These are phyloP conservation scores for Rhodotorula sp. DNA, from an alignment of 1,284 basidiomycete species.

Conservation along the genomic window DNA sequence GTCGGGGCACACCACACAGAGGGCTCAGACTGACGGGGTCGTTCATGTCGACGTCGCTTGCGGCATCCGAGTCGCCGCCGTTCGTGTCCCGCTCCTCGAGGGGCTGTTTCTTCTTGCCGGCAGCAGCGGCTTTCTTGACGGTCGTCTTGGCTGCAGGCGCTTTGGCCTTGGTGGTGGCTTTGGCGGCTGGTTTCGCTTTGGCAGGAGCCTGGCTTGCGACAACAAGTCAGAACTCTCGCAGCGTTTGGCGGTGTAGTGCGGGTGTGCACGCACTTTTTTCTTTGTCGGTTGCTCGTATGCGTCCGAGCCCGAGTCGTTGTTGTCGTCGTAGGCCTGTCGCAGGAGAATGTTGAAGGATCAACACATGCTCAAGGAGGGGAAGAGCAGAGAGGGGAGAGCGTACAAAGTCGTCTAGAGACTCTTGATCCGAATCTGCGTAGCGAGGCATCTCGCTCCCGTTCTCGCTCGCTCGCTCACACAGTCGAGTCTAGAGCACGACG, in stretches of 20 bases:
- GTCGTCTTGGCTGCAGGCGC: constrained; percentile 54
- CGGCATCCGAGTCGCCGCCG: constrained; percentile 34
- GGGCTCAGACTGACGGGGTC: background rate
- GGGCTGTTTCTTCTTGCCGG: constrained; percentile 53
- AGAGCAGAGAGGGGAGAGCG: background rate
- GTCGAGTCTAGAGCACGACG: background rate
- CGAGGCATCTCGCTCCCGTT: constrained; percentile 3
- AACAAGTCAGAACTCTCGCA: background rate
- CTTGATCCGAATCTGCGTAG: constrained; percentile 21
- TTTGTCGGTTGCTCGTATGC: constrained; percentile 16
- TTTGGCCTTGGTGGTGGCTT: constrained; percentile 52
- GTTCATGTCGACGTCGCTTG: background rate
- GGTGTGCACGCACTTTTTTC: constrained; percentile 12
- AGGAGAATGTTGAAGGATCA: background rate
- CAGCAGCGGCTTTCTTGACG: constrained; percentile 53
- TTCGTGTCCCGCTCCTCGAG: constrained; percentile 61
- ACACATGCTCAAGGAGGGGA: background rate
- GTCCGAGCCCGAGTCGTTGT: constrained; percentile 22
- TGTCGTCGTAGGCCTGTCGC: background rate
- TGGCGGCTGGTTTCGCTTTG: constrained; percentile 16
- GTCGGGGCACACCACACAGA: background rate
- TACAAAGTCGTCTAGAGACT: constrained; percentile 24
- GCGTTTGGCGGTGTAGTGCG: background rate
- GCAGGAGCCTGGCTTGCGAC: background rate
- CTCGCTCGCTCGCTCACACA: background rate